These are phyloP conservation scores for Starmerella stellata DNA, from an alignment of 805 yeast species.

Conservation along the genomic window DNA sequence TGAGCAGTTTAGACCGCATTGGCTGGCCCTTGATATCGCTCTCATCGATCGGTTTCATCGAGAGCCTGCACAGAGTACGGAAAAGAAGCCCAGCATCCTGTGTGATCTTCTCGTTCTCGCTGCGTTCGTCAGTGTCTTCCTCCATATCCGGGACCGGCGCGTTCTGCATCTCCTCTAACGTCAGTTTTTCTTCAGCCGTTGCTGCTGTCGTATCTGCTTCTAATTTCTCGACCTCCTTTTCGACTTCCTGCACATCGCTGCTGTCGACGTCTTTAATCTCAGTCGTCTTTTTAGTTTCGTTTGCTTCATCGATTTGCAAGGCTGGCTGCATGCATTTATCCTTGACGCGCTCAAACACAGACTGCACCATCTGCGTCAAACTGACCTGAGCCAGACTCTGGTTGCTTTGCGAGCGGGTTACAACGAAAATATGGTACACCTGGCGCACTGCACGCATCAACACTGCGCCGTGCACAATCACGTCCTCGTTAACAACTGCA, in stretches of 20 bases:
- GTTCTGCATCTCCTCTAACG: conserved; percentile 15
- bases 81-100: conserved; percentile 87
- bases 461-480: conserved; percentile 80
- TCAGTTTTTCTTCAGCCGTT: conserved; percentile 9
- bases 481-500: conserved; percentile 59
- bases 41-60: conserved; percentile 61
- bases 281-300: not conserved
- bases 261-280: not conserved
- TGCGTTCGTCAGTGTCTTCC: conserved; percentile 26
- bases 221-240: not conserved
- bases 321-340: conserved; percentile 2
- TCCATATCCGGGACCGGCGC: conserved; percentile 18
- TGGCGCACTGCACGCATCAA: conserved; percentile 80
- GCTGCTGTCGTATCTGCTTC: not conserved
- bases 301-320: not conserved
- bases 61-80: conserved; percentile 85
- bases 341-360: conserved; percentile 60
- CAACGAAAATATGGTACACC: conserved; percentile 77
- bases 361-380: conserved; percentile 71
- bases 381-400: conserved; percentile 94
- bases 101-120: conserved; percentile 49
- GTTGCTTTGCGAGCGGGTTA: conserved; percentile 62
- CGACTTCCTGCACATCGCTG: too few relatives aligned
- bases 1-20: conserved; percentile 74
- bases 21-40: conserved; percentile 69